Percentiles rank a stretch among this genome's conserved stretches.
Evolutionary conservation across 2,329 filamentous ascomycete species (phyloP).

Genomic region (Thielaviopsis punctulata): DNA sequence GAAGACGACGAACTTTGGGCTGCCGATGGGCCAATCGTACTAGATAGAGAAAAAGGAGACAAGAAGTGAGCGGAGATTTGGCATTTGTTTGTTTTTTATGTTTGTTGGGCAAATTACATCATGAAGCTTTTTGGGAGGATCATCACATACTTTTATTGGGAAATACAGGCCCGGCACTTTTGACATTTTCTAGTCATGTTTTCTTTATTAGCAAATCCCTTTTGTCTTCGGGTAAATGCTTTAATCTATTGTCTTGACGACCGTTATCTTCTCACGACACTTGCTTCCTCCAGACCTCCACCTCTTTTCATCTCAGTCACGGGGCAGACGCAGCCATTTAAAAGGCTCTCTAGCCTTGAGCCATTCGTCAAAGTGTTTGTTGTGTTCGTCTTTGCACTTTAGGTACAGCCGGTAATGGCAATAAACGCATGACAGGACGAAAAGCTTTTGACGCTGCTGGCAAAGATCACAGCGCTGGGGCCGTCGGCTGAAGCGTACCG

Average conservation of each 20-base stretch:
- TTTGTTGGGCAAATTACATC: neutral
- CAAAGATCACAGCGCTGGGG: neutral
- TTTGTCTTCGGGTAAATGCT: too few relatives aligned
- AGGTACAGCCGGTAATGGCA: neutral
- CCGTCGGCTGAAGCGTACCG: too few relatives aligned
- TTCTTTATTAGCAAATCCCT: neutral
- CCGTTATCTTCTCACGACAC: too few relatives aligned
- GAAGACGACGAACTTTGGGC: slow-evolving; percentile 29
- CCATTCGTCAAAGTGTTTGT: too few relatives aligned
- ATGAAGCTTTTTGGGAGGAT: neutral
- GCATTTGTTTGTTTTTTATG: neutral
- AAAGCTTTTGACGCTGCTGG: neutral
- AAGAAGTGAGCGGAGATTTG: neutral
- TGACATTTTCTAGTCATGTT: neutral
- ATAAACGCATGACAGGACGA: neutral
- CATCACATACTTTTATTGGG: neutral
- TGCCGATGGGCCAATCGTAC: slow-evolving; percentile 8
- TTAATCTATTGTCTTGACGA: too few relatives aligned
- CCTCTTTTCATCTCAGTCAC: too few relatives aligned
- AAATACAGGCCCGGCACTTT: neutral
- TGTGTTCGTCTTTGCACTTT: neutral
- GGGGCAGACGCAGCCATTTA: too few relatives aligned
- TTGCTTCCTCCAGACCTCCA: too few relatives aligned
- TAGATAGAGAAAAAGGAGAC: neutral
- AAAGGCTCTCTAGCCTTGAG: too few relatives aligned